Base-by-base conservation (phyloP, 1,284 basidiomycete species). In the Ustilago tritici region DNA sequence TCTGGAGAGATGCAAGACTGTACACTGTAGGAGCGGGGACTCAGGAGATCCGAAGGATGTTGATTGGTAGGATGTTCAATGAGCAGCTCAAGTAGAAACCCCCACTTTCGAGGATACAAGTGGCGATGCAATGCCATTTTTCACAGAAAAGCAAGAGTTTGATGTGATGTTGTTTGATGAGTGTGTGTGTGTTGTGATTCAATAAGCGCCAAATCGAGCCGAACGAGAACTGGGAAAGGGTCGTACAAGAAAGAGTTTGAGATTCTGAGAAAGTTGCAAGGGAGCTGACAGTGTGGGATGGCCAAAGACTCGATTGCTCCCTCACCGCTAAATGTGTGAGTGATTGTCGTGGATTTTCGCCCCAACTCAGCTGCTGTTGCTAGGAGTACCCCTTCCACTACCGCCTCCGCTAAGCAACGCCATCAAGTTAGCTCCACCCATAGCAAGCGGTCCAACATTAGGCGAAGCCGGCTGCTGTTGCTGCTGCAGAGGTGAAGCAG, bases 1-100 rank as follows among this genome's bases (percentile, higher is more conserved):
- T 81, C 40, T 73, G 81, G 67, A 53, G 80, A 19, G 82, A 83
- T 62, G 79, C 80, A 2, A 49, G 80, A 7, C 65, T 83, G 23
- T 83, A 83, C 58, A 79, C 81, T 11, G 79, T 83, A 19, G 82
- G 82, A 8, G 82, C 82, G 5, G 82, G 82, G 3, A 83, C 82
- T 2, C 82, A 83, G 66, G 82, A 83, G 47, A 83, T 83, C 49
- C 63, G 82, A 15, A 54, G 82, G 6, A 82, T 83, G 81, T 61
- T 83, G 19, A 83, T 83, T 49, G 82, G 79, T 7, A 67, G 82
- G 31, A 68, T 56, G 55, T 83, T 83, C 61, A 73, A 77, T 38
- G 43, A 68, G 19, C 60, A 66, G n/a, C 57, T 67, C 32, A 50
- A 50, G 15, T 38, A 38, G 12, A 50, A 36, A 14, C 40, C 8